Evolutionary conservation across 2,329 filamentous ascomycete species (phyloP), one percentile per base, ranked within the genome.

Genomic region (Fusarium redolens): DNA sequence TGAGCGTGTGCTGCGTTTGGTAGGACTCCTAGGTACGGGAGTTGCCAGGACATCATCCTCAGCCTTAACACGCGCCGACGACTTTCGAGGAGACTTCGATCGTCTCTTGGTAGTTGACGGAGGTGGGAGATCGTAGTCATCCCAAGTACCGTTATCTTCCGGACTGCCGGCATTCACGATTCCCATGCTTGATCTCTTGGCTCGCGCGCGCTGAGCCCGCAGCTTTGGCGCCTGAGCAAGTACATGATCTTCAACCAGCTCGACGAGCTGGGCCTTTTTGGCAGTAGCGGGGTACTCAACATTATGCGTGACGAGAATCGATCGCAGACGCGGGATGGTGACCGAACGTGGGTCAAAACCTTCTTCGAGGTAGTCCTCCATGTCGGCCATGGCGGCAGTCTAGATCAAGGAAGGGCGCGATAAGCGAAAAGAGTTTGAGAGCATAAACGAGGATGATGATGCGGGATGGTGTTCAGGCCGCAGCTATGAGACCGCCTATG

Each of bases 221-320:
- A 98, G 88, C 82, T 92, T 93, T 74, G 89, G 89, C 4, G 94
- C 92, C 77, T 96, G 92, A 0, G 96, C 93, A 8, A 93, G 84
- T 33, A 99, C 88, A 71, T 96, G 86, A 37, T 92, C 87, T 79
- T 92, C 91, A 82, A 99, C 95, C 51, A 98, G 90, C 12, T 93
- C 91, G 68, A 99, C 87, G 28, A 99, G 90, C 79, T 97, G 92
- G 0, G 90, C 85, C 85, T 99, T 99, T 85, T 98, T 99, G 17
- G 96, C 95, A 8, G 92, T 95, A 0, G 94, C 92, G 9, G 95
- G 92, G 80, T 97, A 98, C 41, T 90, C 85, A 78, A 98, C 86
- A 80, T 95, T 93, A 84, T 99, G 94, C 73, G 91, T 92, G 78
- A 98, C 93, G 65, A 99, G 90, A 74, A 98, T 97, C 54, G 93